Conservation (phyloP, 768 basidiomycete genomes). For the Suillus cothurnatus region DNA sequence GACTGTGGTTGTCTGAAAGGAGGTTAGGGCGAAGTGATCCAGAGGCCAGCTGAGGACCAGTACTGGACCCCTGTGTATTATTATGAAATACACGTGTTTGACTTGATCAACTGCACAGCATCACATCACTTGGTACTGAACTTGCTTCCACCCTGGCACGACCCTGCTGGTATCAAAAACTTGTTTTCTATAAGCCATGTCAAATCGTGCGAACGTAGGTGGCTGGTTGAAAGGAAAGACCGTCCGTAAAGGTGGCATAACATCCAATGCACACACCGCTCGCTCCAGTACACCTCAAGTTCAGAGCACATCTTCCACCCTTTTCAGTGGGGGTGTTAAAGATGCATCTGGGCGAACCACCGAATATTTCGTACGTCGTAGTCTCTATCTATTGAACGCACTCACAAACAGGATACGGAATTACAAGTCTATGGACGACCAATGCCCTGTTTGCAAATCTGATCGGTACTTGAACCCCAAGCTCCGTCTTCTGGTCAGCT, state of each 20-base stretch:
- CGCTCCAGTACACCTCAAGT: constrained; percentile 69
- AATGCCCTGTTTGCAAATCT: constrained; percentile 96
- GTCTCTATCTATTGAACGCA: constrained; percentile 6
- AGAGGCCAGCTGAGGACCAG: too few relatives aligned
- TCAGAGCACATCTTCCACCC: constrained; percentile 70
- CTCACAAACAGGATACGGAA: constrained; percentile 7
- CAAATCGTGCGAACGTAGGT: constrained; percentile 29
- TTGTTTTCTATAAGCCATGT: constrained; percentile 27
- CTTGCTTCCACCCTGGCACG: background rate
- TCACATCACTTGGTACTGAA: background rate
- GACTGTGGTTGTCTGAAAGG: background rate
- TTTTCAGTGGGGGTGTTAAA: constrained; percentile 85
- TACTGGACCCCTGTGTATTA: background rate
- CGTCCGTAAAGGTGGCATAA: constrained; percentile 62
- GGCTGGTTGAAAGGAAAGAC: constrained; percentile 77
- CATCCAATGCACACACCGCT: constrained; percentile 45
- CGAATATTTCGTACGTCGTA: constrained; percentile 71
- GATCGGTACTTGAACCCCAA: constrained; percentile 96
- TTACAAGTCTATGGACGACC: constrained; percentile 83
- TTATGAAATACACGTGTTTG: constrained; percentile 1
- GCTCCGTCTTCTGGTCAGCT: constrained; percentile 88
- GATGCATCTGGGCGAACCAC: constrained; percentile 81
- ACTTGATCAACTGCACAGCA: background rate
- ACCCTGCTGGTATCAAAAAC: background rate
- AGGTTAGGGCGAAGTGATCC: background rate